Evolutionary conservation across 1,284 basidiomycete genomes (phyloP).

Genomic region (Malassezia cuniculi): DNA sequence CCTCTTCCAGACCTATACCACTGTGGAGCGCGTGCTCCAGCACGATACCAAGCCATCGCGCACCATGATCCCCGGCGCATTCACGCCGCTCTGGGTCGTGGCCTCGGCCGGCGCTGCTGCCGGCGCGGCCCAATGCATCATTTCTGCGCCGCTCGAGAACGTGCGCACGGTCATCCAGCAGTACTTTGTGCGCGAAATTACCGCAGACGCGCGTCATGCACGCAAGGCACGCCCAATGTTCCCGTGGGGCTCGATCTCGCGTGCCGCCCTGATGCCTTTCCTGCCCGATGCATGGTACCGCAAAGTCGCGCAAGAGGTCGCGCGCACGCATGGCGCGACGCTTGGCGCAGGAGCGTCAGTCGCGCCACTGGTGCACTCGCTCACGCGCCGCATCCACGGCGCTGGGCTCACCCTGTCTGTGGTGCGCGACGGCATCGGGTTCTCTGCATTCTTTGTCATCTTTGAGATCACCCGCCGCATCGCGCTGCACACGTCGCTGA

Average conservation of each 20-base stretch:
- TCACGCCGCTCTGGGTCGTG: slow-evolving; percentile 33
- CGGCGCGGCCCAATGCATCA: slow-evolving; percentile 46
- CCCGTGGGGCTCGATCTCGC: slow-evolving; percentile 35
- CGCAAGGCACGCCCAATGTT: slow-evolving; percentile 11
- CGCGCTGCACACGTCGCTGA: slow-evolving; percentile 33
- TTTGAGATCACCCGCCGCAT: slow-evolving; percentile 44
- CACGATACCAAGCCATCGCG: too few species aligned
- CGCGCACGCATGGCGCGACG: too few species aligned
- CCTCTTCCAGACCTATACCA: slow-evolving; percentile 43
- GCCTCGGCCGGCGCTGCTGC: slow-evolving; percentile 41
- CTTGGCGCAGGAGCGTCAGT: slow-evolving; percentile 4
- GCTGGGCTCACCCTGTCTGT: slow-evolving; percentile 41
- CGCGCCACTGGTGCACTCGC: slow-evolving; percentile 6
- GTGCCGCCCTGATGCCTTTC: slow-evolving; percentile 41
- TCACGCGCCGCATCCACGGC: slow-evolving; percentile 30
- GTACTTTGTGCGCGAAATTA: slow-evolving; percentile 13
- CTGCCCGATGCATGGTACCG: slow-evolving; percentile 15
- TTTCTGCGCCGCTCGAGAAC: slow-evolving; percentile 47
- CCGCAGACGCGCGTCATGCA: not conserved
- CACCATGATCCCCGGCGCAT: too few species aligned
- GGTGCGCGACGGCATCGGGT: slow-evolving; percentile 43
- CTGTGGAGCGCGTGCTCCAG: slow-evolving; percentile 24
- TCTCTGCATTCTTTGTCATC: slow-evolving; percentile 45
- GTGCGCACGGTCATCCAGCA: slow-evolving; percentile 44
- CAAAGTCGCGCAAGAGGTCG: slow-evolving; percentile 9